These are phyloP conservation scores for Microbotryomycetes sp. DNA, from an alignment of 1,284 basidiomycete species.

Conservation along the genomic window DNA sequence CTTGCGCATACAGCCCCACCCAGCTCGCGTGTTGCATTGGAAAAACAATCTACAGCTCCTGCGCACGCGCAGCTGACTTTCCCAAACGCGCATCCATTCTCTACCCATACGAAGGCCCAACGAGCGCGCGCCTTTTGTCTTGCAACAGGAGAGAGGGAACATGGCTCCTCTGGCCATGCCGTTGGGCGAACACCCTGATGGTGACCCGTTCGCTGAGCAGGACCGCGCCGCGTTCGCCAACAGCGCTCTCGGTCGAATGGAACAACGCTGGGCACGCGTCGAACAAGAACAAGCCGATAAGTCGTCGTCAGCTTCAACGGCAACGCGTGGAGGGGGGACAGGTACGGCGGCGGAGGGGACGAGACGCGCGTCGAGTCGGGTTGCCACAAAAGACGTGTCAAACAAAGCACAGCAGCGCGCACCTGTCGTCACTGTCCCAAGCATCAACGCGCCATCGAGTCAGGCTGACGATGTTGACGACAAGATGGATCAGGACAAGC, in stretches of 20 bases:
- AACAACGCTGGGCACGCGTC: constrained; percentile 3
- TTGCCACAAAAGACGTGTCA: neutral
- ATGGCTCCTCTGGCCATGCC: neutral
- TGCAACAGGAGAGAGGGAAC: too few relatives aligned
- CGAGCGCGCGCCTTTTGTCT: too few relatives aligned
- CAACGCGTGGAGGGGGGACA: neutral
- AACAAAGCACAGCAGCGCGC: neutral
- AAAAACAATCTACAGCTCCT: too few relatives aligned
- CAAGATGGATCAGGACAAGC: neutral
- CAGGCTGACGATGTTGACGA: constrained; percentile 6
- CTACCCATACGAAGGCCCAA: too few relatives aligned
- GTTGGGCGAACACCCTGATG: constrained; percentile 22
- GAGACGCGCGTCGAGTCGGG: neutral
- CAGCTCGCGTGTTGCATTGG: too few relatives aligned
- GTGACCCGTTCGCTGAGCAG: constrained; percentile 26
- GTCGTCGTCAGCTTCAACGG: constrained; percentile 8
- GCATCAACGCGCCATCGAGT: neutral
- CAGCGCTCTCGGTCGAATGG: constrained; percentile 17
- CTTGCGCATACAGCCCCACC: too few relatives aligned
- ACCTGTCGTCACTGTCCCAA: neutral
- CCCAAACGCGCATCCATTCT: too few relatives aligned
- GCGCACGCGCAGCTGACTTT: too few relatives aligned
- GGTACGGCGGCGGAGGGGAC: constrained; percentile 7
- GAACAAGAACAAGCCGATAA: neutral
- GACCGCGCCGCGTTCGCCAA: constrained; percentile 1